Percentiles rank a stretch among this genome's conserved stretches.
These are phyloP conservation scores for Castanea mollissima DNA, from an alignment of 306 rosid species.

Conservation along the genomic window DNA sequence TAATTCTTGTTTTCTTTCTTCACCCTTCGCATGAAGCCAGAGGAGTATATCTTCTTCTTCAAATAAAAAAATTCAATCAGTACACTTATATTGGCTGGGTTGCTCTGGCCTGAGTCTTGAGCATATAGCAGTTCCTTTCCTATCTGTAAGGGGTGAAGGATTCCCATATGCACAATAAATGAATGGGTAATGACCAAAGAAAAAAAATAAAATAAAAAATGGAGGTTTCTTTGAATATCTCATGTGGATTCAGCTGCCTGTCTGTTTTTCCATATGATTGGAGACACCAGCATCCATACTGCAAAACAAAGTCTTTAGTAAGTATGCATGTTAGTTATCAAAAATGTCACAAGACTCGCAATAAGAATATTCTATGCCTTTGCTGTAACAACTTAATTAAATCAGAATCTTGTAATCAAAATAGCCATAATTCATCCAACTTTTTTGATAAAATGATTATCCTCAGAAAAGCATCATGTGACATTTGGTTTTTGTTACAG, in stretches of 20 bases:
- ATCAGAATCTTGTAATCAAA: neutral
- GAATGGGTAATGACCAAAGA: neutral
- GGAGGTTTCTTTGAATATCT: neutral
- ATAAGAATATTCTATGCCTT: neutral
- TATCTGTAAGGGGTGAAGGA: conserved; percentile 18
- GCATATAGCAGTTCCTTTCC: conserved; percentile 19
- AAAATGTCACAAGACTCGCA: neutral
- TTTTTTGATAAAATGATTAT: neutral
- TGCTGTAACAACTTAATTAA: neutral
- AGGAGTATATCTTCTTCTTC: conserved; percentile 7
- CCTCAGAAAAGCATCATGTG: neutral
- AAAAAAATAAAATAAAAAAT: too few species aligned
- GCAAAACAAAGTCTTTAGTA: conserved; percentile 22
- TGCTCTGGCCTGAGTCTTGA: conserved; percentile 12
- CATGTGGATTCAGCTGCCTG: conserved; percentile 41
- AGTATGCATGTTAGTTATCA: neutral
- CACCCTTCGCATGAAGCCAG: conserved; percentile 7
- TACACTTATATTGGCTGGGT: conserved; percentile 6
- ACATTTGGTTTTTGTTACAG: neutral
- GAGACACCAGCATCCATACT: conserved; percentile 95
- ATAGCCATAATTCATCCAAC: neutral
- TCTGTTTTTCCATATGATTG: conserved; percentile 64
- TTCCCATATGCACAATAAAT: conserved; percentile 18
- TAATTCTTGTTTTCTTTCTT: conserved; percentile 5
- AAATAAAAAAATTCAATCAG: conserved; percentile 12